Conservation (phyloP, 2,329 filamentous ascomycete species). For the Phialophora expanda region DNA sequence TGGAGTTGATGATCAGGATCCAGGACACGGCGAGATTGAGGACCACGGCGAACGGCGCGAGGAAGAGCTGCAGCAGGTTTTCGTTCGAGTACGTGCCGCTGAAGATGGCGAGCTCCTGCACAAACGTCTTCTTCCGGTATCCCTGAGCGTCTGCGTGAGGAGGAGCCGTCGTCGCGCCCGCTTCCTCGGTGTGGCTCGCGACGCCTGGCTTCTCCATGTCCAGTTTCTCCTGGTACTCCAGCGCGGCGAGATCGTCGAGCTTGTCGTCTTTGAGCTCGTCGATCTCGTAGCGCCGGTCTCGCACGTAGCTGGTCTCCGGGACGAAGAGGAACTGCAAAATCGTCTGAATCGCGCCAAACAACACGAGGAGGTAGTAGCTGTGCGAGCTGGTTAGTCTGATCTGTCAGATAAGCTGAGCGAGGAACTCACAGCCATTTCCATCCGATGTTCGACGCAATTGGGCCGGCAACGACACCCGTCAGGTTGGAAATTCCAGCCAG, state of each 20-base stretch:
- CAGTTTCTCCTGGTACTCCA: not conserved
- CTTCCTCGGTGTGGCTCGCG: not conserved
- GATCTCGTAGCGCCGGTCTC: slow-evolving; percentile 40
- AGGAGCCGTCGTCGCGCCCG: not conserved
- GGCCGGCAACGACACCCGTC: slow-evolving; percentile 46
- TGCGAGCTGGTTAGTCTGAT: not conserved
- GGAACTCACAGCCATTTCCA: not conserved
- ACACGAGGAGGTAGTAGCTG: not conserved
- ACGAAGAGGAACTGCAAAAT: slow-evolving; percentile 35
- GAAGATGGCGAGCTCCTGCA: slow-evolving; percentile 33
- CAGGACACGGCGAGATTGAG: slow-evolving; percentile 41
- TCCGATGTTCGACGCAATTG: slow-evolving; percentile 21
- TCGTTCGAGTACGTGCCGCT: slow-evolving; percentile 30
- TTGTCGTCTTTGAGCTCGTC: slow-evolving; percentile 33
- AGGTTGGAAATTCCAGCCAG: slow-evolving; percentile 30
- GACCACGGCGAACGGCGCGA: slow-evolving; percentile 43
- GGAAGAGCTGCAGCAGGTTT: slow-evolving; percentile 38
- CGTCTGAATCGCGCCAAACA: not conserved
- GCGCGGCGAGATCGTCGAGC: slow-evolving; percentile 16
- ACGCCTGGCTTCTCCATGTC: not conserved
- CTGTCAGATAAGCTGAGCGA: not conserved
- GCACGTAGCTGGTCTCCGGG: slow-evolving; percentile 40
- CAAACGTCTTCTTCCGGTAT: slow-evolving; percentile 24
- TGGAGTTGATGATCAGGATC: slow-evolving; percentile 40
- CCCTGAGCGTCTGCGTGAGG: not conserved